Conservation (phyloP, 2,329 filamentous ascomycete species). For the Myriosclerotinia curreyana region DNA sequence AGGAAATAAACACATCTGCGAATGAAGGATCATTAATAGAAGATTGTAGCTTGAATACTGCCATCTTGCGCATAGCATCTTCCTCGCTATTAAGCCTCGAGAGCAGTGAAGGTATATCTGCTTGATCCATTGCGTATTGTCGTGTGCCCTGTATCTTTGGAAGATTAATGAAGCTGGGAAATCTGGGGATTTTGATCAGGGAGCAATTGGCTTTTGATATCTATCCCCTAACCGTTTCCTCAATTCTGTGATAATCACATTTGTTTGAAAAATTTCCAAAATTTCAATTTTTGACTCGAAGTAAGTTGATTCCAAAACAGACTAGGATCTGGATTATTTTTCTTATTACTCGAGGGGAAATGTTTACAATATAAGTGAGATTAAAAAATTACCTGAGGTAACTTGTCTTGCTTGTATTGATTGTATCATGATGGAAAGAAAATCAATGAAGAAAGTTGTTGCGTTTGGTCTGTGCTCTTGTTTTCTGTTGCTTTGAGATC, state of each 20-base stretch:
- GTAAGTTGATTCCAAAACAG: conserved; percentile 1
- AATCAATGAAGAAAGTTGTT: no score
- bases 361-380: conserved; percentile 6
- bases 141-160: neutral
- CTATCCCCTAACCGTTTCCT: neutral
- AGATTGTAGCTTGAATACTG: conserved; percentile 94
- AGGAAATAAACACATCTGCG: conserved; percentile 91
- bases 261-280: neutral
- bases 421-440: neutral
- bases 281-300: neutral
- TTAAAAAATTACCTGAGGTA: no score
- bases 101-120: conserved; percentile 63
- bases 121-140: conserved; percentile 53
- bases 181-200: conserved; percentile 8
- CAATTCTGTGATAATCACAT: conserved; percentile 15
- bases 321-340: neutral
- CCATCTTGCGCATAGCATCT: conserved; percentile 96
- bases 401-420: no score
- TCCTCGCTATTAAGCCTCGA: conserved; percentile 66
- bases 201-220: conserved; percentile 12
- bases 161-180: conserved; percentile 1
- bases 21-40: conserved; percentile 96
- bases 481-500: neutral
- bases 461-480: no score
- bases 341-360: neutral